A percentile compares a stretch with the other conserved stretches of the same genome.
phyloP scores from a whole-genome alignment of 179 eudicot species.

The Amaranthus tricolor region DNA sequence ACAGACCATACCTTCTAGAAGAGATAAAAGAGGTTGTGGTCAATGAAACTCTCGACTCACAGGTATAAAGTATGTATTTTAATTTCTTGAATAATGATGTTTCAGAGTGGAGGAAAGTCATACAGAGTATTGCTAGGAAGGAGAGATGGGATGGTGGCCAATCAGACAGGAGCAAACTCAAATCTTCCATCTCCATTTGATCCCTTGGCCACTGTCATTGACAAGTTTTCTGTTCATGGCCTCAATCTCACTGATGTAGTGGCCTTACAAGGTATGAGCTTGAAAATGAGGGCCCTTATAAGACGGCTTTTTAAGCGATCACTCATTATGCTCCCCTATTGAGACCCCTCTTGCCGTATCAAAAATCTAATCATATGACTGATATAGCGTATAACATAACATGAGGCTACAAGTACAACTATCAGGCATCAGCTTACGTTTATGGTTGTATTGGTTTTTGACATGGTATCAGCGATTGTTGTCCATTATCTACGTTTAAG shows the following conservation, averaged over 20 bases:
- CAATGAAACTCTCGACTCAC: too few species aligned
- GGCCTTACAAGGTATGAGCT: conserved; percentile 57
- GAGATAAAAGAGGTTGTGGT: too few species aligned
- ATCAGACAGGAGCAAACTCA: conserved; percentile 57
- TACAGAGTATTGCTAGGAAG: conserved; percentile 79
- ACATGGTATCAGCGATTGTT: too few species aligned
- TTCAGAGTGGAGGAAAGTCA: conserved; percentile 77
- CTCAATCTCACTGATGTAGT: conserved; percentile 70
- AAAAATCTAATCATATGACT: background rate
- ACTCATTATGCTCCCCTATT: too few species aligned
- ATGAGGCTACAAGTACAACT: too few species aligned
- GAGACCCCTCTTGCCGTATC: background rate
- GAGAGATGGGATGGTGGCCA: conserved; percentile 75
- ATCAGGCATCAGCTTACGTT: too few species aligned
- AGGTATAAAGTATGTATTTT: background rate
- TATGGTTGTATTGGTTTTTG: too few species aligned
- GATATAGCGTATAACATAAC: too few species aligned
- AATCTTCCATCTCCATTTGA: conserved; percentile 65
- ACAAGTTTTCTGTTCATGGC: conserved; percentile 57
- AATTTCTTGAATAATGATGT: background rate
- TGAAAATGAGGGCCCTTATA: too few species aligned
- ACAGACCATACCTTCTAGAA: too few species aligned
- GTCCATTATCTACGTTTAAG: too few species aligned
- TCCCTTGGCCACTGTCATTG: conserved; percentile 36
- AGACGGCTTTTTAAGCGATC: too few species aligned